phyloP scores from a whole-genome alignment of 306 rosid genomes.

The Lathyrus aphaca region DNA sequence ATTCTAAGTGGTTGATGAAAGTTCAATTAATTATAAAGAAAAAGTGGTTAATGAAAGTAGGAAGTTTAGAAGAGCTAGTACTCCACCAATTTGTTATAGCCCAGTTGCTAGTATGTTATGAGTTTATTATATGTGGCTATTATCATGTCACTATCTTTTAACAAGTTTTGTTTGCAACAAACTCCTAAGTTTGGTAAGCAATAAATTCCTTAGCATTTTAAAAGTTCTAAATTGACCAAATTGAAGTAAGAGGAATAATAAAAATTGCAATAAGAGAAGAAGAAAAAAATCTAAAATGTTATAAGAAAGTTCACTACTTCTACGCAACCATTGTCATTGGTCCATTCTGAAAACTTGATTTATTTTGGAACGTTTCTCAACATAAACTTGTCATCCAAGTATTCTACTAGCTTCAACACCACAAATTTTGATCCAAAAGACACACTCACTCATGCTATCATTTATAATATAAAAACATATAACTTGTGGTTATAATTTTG shows the following conservation, averaged over 20 bases:
- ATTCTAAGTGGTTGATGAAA: too few relatives aligned
- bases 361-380: neutral
- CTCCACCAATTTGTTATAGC: neutral
- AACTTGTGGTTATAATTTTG: too few relatives aligned
- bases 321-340: slow-evolving; percentile 20
- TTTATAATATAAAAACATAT: neutral
- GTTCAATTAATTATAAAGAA: too few relatives aligned
- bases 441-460: slow-evolving; percentile 6
- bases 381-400: slow-evolving; percentile 17
- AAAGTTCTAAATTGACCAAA: slow-evolving; percentile 13
- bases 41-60: neutral
- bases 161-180: slow-evolving; percentile 5
- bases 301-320: slow-evolving; percentile 10
- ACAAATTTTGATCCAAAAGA: neutral
- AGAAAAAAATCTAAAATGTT: neutral
- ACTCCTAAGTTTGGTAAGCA: slow-evolving; percentile 11
- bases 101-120: neutral
- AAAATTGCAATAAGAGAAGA: slow-evolving; percentile 25
- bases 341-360: slow-evolving; percentile 25
- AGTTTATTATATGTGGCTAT: neutral
- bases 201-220: too few relatives aligned
- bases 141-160: too few relatives aligned
- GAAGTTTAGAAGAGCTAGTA: neutral
- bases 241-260: neutral
- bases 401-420: slow-evolving; percentile 10